These are phyloP conservation scores for Ustilago vetiveriae DNA, from an alignment of 1,284 basidiomycete genomes.

Conservation along the genomic window DNA sequence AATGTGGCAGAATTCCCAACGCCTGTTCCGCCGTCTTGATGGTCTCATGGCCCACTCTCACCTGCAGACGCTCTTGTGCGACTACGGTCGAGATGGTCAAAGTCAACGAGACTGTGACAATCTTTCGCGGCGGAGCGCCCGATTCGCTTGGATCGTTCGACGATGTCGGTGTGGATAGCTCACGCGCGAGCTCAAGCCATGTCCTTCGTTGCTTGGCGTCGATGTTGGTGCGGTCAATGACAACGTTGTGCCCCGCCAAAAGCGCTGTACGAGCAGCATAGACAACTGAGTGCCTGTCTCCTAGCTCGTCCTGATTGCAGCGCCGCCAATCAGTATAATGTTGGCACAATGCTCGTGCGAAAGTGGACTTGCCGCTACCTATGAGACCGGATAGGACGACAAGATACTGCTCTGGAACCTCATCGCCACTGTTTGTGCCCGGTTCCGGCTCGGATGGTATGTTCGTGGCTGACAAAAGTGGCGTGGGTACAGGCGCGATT, in stretches of 20 bases:
- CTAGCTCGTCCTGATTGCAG: slow-evolving; percentile 48
- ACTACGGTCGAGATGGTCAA: slow-evolving; percentile 30
- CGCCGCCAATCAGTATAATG: slow-evolving; percentile 35
- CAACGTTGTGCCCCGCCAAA: slow-evolving; percentile 20
- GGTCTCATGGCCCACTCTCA: slow-evolving; percentile 38
- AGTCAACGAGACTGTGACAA: slow-evolving; percentile 35
- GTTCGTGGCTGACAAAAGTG: no score
- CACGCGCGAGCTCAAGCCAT: slow-evolving; percentile 39
- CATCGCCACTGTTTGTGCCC: background rate
- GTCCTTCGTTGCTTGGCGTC: slow-evolving; percentile 41
- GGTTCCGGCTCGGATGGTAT: no score
- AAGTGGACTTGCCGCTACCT: slow-evolving; percentile 47
- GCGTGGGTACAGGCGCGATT: background rate
- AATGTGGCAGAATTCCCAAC: slow-evolving; percentile 26
- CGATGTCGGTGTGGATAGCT: background rate
- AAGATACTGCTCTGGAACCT: slow-evolving; percentile 22
- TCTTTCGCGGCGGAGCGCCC: background rate
- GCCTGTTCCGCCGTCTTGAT: slow-evolving; percentile 35
- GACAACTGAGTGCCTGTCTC: slow-evolving; percentile 31
- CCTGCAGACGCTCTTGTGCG: slow-evolving; percentile 20
- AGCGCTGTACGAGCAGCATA: slow-evolving; percentile 25
- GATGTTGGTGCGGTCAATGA: slow-evolving; percentile 51
- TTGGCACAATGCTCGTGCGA: slow-evolving; percentile 34
- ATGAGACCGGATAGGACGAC: slow-evolving; percentile 41
- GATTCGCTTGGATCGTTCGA: background rate